Base-by-base conservation (phyloP, 2,329 filamentous ascomycete genomes). In the Mycosphaerelloides madeirae region DNA sequence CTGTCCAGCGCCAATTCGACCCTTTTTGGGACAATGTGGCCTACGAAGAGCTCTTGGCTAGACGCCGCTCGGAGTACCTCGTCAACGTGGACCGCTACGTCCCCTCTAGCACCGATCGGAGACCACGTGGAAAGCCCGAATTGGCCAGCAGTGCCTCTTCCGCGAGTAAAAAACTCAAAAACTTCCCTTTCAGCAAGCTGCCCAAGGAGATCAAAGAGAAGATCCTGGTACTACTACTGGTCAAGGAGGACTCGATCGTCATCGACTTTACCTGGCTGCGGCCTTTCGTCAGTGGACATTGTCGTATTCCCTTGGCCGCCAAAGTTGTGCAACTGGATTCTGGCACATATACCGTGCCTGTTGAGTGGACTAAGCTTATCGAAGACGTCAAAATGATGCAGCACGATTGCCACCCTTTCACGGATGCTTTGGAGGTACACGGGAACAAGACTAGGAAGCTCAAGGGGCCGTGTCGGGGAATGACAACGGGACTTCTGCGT, bases 261-360 rank as follows among this genome's bases (percentile, higher is more conserved):
- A 44, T 56, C 38, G 47, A 54, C 35, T 55, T 53, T 42, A 51
- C 53, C 13, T 55, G 53, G 53, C 42, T 53, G 7, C 50, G 53
- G 9, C 22, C 50, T 3, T 53, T 55, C 41, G 36, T 53, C 36
- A 46, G 41, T 13, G 50, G 48, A 13, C 50, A 55, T 22, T 49
- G 48, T 20, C 43, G 48, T 11, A 31, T 55, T 12, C 53, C 53
- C 4, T 11, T 31, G 8, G 36, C 48, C 19, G 29, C 34, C n/a
- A 42, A 41, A 15, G 37, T 40, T 13, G 14, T 50, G 9, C 38
- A 28, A 15, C 28, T 28, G 3, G 22, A 35, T 28, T 29, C 33
- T 9, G 37, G 18, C n/a, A 41, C 33, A 3, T 54, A 52, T 38
- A 43, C 38, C 3, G 15, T 52, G 1, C 46, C 48, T 3, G 20